phyloP scores from a whole-genome alignment of 1,139 yeast genomes.

The Pichia terricola region DNA sequence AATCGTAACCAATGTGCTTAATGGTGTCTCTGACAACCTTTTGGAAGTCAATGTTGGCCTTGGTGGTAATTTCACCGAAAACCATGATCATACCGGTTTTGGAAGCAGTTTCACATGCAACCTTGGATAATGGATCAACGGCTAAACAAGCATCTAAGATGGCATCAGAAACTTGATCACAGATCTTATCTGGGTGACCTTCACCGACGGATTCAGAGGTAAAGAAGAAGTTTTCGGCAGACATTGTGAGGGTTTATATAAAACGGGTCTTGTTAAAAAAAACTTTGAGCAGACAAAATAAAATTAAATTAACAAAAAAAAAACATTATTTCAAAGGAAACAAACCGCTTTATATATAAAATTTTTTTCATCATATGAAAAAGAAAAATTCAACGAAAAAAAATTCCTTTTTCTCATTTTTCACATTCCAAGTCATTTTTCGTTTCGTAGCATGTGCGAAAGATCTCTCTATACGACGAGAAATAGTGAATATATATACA shows the following conservation, averaged over 20 bases:
- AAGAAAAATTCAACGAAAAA: no score
- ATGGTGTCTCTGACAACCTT: slow-evolving; percentile 96
- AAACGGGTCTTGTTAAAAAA: background rate
- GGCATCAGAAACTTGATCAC: slow-evolving; percentile 99
- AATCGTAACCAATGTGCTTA: slow-evolving; percentile 96
- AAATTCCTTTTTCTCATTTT: no score
- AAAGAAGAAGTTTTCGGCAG: slow-evolving; percentile 24
- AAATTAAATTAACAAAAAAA: background rate
- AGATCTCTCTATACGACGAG: no score
- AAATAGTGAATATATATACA: no score
- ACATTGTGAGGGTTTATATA: slow-evolving; percentile 11
- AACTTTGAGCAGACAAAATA: background rate
- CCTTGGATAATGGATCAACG: slow-evolving; percentile 95
- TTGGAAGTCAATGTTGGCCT: slow-evolving; percentile 91
- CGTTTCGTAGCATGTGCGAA: no score
- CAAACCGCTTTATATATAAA: no score
- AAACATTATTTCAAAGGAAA: background rate
- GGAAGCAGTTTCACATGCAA: slow-evolving; percentile 98
- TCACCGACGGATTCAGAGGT: slow-evolving; percentile 94
- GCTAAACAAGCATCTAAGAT: slow-evolving; percentile 95
- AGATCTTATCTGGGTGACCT: slow-evolving; percentile 99
- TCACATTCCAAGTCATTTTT: no score
- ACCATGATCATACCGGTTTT: slow-evolving; percentile 99
- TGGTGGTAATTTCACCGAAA: slow-evolving; percentile 98
- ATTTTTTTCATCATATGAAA: no score